Conservation (phyloP, 2,329 filamentous ascomycete species). For the Microthyrium microscopicum region DNA sequence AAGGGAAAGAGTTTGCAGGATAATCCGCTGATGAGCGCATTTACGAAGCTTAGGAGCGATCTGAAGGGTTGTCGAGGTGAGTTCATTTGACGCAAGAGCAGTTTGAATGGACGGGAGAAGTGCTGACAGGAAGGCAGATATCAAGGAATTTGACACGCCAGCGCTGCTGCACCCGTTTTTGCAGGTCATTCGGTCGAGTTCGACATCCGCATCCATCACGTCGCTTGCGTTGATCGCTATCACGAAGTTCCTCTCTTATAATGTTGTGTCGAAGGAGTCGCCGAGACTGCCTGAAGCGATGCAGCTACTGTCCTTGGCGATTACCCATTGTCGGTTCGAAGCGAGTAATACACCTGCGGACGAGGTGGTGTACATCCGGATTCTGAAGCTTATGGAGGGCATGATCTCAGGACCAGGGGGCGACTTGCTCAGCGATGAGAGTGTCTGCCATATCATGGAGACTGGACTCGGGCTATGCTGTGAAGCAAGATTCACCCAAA, state of each 20-base stretch:
- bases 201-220: constrained; percentile 89
- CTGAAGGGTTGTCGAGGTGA: constrained; percentile 68
- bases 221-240: constrained; percentile 85
- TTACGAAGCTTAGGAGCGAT: constrained; percentile 76
- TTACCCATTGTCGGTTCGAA: constrained; percentile 95
- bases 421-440: constrained; percentile 89
- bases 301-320: constrained; percentile 84
- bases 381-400: constrained; percentile 93
- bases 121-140: constrained; percentile 37
- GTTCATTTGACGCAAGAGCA: constrained; percentile 9
- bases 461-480: constrained; percentile 95
- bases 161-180: constrained; percentile 84
- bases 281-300: constrained; percentile 83
- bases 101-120: neutral
- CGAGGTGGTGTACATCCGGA: constrained; percentile 86
- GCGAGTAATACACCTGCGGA: constrained; percentile 92
- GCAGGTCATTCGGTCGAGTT: constrained; percentile 90
- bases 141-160: constrained; percentile 74
- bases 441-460: constrained; percentile 99
- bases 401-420: constrained; percentile 92
- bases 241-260: constrained; percentile 92
- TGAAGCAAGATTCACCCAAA: constrained; percentile 76
- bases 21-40: constrained; percentile 88
- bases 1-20: constrained; percentile 96
- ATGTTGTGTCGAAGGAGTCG: constrained; percentile 68